Evolutionary conservation across 2,329 filamentous ascomycete genomes (phyloP).

Genomic region (Fusarium tanahbumbuense): DNA sequence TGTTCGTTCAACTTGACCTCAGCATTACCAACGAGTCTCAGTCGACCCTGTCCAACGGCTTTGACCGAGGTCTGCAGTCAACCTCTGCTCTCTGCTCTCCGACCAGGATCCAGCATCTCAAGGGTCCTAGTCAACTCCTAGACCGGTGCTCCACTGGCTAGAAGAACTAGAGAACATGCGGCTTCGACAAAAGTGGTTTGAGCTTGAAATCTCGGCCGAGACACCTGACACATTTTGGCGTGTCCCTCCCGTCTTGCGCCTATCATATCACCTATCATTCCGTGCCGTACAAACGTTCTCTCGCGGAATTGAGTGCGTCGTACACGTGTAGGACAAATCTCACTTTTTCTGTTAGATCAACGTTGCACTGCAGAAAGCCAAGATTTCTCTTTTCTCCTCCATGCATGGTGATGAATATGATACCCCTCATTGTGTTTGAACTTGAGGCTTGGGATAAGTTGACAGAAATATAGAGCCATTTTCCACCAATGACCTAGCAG

Average conservation of each 20-base stretch:
- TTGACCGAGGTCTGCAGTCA: not conserved
- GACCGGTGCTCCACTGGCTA: conserved; percentile 14
- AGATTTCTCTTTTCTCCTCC: conserved; percentile 31
- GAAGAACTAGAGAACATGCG: conserved; percentile 29
- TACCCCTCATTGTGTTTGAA: conserved; percentile 3
- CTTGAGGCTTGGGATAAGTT: not conserved
- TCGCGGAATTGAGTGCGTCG: not conserved
- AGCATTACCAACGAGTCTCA: not conserved
- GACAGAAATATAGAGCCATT: not conserved
- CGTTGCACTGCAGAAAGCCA: conserved; percentile 14
- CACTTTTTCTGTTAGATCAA: conserved; percentile 1
- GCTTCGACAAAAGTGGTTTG: conserved; percentile 35
- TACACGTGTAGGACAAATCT: conserved; percentile 24
- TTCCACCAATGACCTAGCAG: not conserved
- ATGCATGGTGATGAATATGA: not conserved
- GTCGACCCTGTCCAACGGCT: conserved; percentile 7
- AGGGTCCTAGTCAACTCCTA: conserved; percentile 6
- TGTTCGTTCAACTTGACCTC: not conserved
- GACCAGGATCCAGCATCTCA: conserved; percentile 1
- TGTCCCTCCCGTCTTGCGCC: conserved; percentile 8
- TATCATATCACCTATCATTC: not conserved
- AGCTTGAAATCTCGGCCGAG: conserved; percentile 40
- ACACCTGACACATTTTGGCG: conserved; percentile 36
- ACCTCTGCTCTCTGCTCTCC: not conserved
- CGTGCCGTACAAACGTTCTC: not conserved